Evolutionary conservation across 2,329 filamentous ascomycete species (phyloP).

Genomic region (Colletotrichum nymphaeae): DNA sequence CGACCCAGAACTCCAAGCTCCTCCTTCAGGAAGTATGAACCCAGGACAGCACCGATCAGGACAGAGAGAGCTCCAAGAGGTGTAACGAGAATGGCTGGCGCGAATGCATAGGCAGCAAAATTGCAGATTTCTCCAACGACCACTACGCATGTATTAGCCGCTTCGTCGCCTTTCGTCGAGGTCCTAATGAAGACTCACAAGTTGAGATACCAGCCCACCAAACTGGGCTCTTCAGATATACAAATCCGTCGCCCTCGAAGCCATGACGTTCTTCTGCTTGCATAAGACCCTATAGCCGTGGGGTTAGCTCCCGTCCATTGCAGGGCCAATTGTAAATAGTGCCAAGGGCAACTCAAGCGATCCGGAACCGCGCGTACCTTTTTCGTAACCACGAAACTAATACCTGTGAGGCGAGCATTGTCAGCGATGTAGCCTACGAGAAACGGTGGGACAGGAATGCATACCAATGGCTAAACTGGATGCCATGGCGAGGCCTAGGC

Average conservation of each 20-base stretch:
- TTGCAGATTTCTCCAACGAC: slow-evolving; percentile 94
- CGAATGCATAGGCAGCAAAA: slow-evolving; percentile 98
- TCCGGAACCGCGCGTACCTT: slow-evolving; percentile 71
- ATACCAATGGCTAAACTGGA: slow-evolving; percentile 82
- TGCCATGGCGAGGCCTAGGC: slow-evolving; percentile 78
- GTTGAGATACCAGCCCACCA: slow-evolving; percentile 98
- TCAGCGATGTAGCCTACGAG: slow-evolving; percentile 35
- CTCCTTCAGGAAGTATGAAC: slow-evolving; percentile 94
- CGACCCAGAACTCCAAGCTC: slow-evolving; percentile 91
- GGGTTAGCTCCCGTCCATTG: slow-evolving; percentile 36
- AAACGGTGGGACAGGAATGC: slow-evolving; percentile 10
- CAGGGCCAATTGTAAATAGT: slow-evolving; percentile 6
- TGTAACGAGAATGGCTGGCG: slow-evolving; percentile 97
- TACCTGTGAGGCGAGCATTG: slow-evolving; percentile 65
- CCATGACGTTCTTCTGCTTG: slow-evolving; percentile 92
- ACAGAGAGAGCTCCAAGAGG: slow-evolving; percentile 94
- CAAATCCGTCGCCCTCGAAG: slow-evolving; percentile 95
- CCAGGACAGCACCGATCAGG: slow-evolving; percentile 92
- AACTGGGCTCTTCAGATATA: slow-evolving; percentile 92
- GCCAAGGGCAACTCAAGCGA: slow-evolving; percentile 2
- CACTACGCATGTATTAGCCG: slow-evolving; percentile 64
- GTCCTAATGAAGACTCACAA: slow-evolving; percentile 66
- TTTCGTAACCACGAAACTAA: slow-evolving; percentile 99
- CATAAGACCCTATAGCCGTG: slow-evolving; percentile 76
- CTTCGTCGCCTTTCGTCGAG: not conserved